phyloP scores from a whole-genome alignment of 1,139 yeast species.

The Candida buenavistaensis region DNA sequence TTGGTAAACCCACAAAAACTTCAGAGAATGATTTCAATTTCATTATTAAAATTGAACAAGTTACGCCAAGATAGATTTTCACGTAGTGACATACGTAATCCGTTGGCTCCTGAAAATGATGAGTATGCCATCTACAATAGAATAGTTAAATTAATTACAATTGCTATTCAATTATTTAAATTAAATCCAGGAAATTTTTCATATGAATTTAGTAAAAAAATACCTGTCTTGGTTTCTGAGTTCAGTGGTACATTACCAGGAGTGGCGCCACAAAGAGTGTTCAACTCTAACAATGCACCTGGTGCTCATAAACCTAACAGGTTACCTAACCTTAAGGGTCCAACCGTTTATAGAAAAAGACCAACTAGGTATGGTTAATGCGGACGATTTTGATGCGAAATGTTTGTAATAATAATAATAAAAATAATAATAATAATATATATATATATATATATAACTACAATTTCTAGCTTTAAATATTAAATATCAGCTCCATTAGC shows the following conservation, averaged over 20 bases:
- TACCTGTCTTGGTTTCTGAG: conserved; percentile 74
- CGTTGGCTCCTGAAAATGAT: conserved; percentile 27
- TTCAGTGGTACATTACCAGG: conserved; percentile 84
- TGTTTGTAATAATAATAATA: too few species aligned
- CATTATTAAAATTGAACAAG: conserved; percentile 58
- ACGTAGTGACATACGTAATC: conserved; percentile 29
- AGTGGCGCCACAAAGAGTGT: conserved; percentile 22
- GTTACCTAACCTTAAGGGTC: conserved; percentile 43
- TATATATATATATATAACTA: too few species aligned
- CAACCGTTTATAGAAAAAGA: conserved; percentile 33
- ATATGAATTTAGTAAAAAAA: conserved; percentile 35
- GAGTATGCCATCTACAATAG: conserved; percentile 44
- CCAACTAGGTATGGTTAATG: conserved; percentile 15
- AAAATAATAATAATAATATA: conserved; percentile 4
- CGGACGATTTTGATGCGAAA: too few species aligned
- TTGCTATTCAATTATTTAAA: conserved; percentile 31
- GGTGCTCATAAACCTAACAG: conserved; percentile 21
- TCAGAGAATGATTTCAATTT: conserved; percentile 55
- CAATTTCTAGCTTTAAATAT: too few species aligned
- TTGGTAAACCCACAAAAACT: conserved; percentile 30
- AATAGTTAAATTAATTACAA: conserved; percentile 32
- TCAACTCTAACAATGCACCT: not conserved
- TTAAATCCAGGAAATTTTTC: conserved; percentile 32
- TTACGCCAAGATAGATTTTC: conserved; percentile 61
- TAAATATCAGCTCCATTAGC: conserved; percentile 68